Evolutionary conservation across 75 land plant genomes (phyloP), one percentile per base, ranked within the genome.

Genomic region (Chamaecyparis obtusa): DNA sequence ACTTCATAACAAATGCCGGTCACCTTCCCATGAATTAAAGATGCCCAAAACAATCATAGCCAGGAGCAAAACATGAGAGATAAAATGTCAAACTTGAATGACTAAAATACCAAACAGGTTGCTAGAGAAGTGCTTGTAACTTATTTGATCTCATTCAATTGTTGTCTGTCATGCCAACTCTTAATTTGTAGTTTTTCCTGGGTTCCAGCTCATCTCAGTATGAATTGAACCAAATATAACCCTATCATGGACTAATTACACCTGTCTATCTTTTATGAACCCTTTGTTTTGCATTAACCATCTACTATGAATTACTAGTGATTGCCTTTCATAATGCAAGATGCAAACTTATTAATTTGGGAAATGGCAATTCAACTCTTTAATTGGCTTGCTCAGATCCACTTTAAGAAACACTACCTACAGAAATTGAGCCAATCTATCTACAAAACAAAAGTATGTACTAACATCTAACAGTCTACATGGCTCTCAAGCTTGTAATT

Each of bases 351-450:
- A 57, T 17, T 57, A 10, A 27, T 72, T 74, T 74, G 35, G 36
- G 30, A 74, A 33, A 74, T 74, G 77, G 77, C 33, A n/a, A 30
- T 74, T 74, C 77, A 74, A 74, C 77, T 74, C 35, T 74, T 33
- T 74, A 33, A 13, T 33, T 33, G 15, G 37, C 77, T 33, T 74
- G 36, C 36, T 74, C 36, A 33, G 30, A 33, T 30, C 77, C 77
- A 74, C 36, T 14, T 33, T 13, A 74, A 33, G 2, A 30, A 32
- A 33, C 16, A 33, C 77, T 13, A 32, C 77, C 77, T 2, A 74
- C 15, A 74, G 36, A 32, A 3, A 14, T 74, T 74, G 77, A 32
- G 10, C 16, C 35, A 30, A 37, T 14, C 36, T 33, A 14, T 32
- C 77, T 14, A 74, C 37, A 30, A 9, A 32, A 3, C 15, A 3